A percentile compares a stretch with the other conserved stretches of the same genome.
These are phyloP conservation scores for Lentinula sp. DNA, from an alignment of 768 basidiomycete species.

Conservation along the genomic window DNA sequence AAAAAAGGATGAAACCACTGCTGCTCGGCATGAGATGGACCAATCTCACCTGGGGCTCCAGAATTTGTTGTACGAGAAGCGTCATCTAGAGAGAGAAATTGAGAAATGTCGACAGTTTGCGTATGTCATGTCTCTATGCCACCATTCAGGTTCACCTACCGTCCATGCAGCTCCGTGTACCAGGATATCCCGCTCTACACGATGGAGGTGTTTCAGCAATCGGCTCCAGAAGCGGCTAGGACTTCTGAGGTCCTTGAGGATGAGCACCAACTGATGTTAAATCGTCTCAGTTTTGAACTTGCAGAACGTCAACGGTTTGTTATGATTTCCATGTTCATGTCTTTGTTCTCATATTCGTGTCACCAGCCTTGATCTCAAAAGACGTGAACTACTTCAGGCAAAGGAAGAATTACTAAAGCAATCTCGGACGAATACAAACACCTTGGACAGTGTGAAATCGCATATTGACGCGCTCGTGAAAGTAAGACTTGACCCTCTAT, in stretches of 20 bases:
- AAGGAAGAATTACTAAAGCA: conserved; percentile 81
- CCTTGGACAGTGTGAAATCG: conserved; percentile 71
- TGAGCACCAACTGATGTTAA: conserved; percentile 83
- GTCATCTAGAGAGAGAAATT: conserved; percentile 87
- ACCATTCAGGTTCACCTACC: neutral
- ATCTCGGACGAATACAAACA: conserved; percentile 65
- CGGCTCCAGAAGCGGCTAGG: conserved; percentile 66
- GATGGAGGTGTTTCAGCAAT: conserved; percentile 58
- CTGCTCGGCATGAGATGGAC: conserved; percentile 85
- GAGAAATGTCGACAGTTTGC: conserved; percentile 91
- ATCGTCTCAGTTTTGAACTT: conserved; percentile 81
- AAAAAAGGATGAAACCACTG: conserved; percentile 65
- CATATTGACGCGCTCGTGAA: conserved; percentile 76
- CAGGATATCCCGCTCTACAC: conserved; percentile 78
- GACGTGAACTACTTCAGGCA: conserved; percentile 58
- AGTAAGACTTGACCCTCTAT: conserved; percentile 29
- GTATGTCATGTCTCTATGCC: conserved; percentile 37
- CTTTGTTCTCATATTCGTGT: conserved; percentile 2
- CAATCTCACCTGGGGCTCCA: conserved; percentile 82
- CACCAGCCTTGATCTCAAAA: conserved; percentile 63
- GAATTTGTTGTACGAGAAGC: conserved; percentile 84
- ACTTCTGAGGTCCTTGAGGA: conserved; percentile 56
- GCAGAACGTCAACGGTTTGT: conserved; percentile 80
- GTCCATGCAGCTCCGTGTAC: conserved; percentile 64
- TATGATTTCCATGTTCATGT: conserved; percentile 10